phyloP scores from a whole-genome alignment of 1,139 yeast species.

The Magnusiomyces suaveolens region DNA sequence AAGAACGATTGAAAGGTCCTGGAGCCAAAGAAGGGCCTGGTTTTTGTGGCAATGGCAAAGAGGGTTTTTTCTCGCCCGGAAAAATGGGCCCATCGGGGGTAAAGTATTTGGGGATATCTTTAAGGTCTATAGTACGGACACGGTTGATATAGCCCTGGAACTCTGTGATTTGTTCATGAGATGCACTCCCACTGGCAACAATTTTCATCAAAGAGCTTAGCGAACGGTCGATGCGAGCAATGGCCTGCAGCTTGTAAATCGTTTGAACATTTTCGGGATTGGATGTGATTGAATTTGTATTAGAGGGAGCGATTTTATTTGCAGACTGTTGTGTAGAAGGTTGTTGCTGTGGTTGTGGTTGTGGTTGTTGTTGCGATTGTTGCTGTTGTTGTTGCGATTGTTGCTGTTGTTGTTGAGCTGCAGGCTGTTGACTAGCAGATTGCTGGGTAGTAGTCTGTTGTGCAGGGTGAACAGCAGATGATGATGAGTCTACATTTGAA shows the following conservation, averaged over 20 bases:
- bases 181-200: conserved; percentile 75
- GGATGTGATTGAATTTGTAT: conserved; percentile 10
- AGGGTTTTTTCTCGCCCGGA: conserved; percentile 1
- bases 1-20: not conserved
- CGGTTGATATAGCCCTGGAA: conserved; percentile 70
- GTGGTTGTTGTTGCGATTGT: not conserved
- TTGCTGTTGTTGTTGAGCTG: not conserved
- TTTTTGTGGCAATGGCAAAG: not conserved
- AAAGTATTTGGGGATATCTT: conserved; percentile 23
- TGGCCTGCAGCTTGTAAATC: conserved; percentile 70
- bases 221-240: conserved; percentile 64
- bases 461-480: too few species aligned
- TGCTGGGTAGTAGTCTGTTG: too few species aligned
- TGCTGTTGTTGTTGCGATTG: not conserved
- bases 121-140: conserved; percentile 68
- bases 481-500: not conserved
- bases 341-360: not conserved
- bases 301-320: conserved; percentile 5
- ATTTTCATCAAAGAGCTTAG: conserved; percentile 64
- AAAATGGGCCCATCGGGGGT: conserved; percentile 10
- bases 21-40: not conserved
- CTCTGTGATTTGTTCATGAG: conserved; percentile 56
- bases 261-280: conserved; percentile 55
- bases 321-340: conserved; percentile 12
- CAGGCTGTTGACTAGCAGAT: not conserved